Evolutionary conservation across 345 rosid species (phyloP).

Genomic region (Eucalyptus microcorys): DNA sequence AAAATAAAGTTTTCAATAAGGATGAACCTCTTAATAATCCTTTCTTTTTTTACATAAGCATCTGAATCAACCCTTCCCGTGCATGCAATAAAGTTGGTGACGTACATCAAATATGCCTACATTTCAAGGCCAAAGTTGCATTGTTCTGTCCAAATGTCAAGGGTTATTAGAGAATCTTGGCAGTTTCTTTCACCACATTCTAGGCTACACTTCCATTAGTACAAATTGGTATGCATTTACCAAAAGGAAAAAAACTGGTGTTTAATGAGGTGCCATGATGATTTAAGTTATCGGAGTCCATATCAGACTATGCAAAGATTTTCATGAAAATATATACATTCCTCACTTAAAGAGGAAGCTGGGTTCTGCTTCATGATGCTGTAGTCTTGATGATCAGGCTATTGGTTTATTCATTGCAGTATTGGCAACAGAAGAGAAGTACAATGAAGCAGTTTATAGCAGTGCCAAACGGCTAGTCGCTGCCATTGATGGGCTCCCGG

Average conservation of each 20-base stretch:
- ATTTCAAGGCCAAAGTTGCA: not conserved
- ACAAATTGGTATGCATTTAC: not conserved
- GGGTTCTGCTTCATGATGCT: not conserved
- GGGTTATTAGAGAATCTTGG: not conserved
- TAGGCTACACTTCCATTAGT: not conserved
- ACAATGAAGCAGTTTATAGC: conserved; percentile 79
- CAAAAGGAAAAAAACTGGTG: not conserved
- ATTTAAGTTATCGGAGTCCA: not conserved
- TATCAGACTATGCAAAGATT: not conserved
- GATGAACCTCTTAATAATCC: not conserved
- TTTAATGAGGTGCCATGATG: not conserved
- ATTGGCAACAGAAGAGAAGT: conserved; percentile 90
- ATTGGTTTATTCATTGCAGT: conserved; percentile 31
- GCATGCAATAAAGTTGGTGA: not conserved
- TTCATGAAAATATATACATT: not conserved
- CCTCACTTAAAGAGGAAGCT: not conserved
- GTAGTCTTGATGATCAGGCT: not conserved
- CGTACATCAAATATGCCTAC: not conserved
- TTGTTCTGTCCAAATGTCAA: not conserved
- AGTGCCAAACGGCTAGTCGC: conserved; percentile 85
- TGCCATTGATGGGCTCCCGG: conserved; percentile 93
- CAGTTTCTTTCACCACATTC: not conserved
- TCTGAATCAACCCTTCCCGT: not conserved
- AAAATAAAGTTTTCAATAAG: not conserved
- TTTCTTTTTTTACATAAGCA: not conserved